These are phyloP conservation scores for Carex parvula DNA, from an alignment of 176 grass and related monocot genomes.

Conservation along the genomic window DNA sequence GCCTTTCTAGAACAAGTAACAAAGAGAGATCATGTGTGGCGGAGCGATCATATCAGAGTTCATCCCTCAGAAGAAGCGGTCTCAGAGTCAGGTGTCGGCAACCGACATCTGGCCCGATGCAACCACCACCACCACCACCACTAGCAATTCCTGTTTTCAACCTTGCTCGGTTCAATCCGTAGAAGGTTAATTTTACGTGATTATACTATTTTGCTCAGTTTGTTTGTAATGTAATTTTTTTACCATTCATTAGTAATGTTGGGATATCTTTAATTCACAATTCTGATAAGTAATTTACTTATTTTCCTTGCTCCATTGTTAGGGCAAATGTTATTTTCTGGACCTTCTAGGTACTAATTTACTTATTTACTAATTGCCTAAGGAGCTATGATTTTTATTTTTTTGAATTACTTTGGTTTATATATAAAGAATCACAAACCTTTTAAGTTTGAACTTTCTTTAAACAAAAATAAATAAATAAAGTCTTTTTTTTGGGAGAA, in stretches of 20 bases:
- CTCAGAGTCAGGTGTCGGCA: background rate
- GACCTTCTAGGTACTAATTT: background rate
- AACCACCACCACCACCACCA: background rate
- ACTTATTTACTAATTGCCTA: background rate
- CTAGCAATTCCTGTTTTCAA: background rate
- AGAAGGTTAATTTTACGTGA: background rate
- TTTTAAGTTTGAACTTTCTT: background rate
- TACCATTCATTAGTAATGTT: background rate
- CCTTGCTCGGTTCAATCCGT: background rate
- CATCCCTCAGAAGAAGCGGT: slow-evolving; percentile 19
- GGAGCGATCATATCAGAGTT: slow-evolving; percentile 24
- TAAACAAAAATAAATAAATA: background rate
- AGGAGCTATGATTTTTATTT: background rate
- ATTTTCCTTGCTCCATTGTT: too few relatives aligned
- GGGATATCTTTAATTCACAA: background rate
- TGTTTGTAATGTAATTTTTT: background rate
- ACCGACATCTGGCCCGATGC: slow-evolving; percentile 12
- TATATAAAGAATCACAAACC: background rate
- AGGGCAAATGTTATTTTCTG: too few relatives aligned
- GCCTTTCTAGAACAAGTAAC: background rate
- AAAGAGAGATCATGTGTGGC: slow-evolving; percentile 15
- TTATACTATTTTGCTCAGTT: background rate
- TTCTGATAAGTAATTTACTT: too few relatives aligned
- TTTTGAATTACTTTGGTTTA: background rate
- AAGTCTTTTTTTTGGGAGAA: too few relatives aligned